Evolutionary conservation across 345 rosid species (phyloP).

Genomic region (Gossypium raimondii): DNA sequence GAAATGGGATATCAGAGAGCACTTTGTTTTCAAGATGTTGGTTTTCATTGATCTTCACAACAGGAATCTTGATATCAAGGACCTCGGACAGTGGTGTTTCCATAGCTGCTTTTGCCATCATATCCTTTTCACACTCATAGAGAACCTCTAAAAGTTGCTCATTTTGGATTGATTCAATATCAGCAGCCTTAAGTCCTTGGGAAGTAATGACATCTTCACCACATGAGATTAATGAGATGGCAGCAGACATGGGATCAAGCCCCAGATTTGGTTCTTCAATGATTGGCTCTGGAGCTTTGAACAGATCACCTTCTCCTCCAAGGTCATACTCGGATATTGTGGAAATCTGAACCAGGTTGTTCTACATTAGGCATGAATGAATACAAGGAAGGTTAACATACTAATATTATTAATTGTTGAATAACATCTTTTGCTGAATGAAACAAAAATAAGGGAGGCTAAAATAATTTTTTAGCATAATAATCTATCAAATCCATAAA

Average conservation of each 20-base stretch:
- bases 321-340: slow-evolving; percentile 72
- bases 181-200: slow-evolving; percentile 55
- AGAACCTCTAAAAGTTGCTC: slow-evolving; percentile 72
- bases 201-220: slow-evolving; percentile 59
- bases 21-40: slow-evolving; percentile 35
- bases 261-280: slow-evolving; percentile 53
- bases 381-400: background rate
- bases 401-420: background rate
- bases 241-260: slow-evolving; percentile 69
- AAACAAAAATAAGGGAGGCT: background rate
- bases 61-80: slow-evolving; percentile 59
- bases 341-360: slow-evolving; percentile 38
- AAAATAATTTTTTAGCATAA: too few species aligned
- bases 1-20: slow-evolving; percentile 36
- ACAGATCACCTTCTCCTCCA: slow-evolving; percentile 85
- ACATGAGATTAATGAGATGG: slow-evolving; percentile 61
- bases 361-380: slow-evolving; percentile 32
- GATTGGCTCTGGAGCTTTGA: slow-evolving; percentile 85
- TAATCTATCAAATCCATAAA: too few species aligned
- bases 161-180: slow-evolving; percentile 54
- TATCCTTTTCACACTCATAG: slow-evolving; percentile 79
- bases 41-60: slow-evolving; percentile 33
- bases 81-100: slow-evolving; percentile 50
- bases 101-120: slow-evolving; percentile 53
- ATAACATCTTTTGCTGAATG: background rate